A percentile compares a stretch with the other conserved stretches of the same genome.
phyloP scores from a whole-genome alignment of 805 yeast species.

The Zygoascus tannicola region DNA sequence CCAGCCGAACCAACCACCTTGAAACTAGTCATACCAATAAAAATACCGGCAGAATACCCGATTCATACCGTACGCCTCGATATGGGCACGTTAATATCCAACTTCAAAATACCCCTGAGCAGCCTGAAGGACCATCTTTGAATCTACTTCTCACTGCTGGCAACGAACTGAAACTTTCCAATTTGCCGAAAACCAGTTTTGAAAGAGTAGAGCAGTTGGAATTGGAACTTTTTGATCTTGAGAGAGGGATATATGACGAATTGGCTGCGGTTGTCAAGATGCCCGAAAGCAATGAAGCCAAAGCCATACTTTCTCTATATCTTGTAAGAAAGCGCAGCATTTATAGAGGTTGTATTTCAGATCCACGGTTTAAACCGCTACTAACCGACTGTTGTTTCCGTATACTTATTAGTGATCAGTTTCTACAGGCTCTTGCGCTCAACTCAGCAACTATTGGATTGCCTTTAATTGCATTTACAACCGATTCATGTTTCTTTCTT shows the following conservation, averaged over 20 bases:
- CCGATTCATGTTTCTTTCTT: neutral
- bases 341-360: neutral
- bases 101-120: neutral
- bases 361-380: neutral
- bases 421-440: neutral
- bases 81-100: neutral
- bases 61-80: neutral
- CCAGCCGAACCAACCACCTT: too few relatives aligned
- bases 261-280: neutral
- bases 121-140: neutral
- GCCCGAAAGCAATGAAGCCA: too few relatives aligned
- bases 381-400: neutral
- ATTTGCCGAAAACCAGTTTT: slow-evolving; percentile 1
- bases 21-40: too few relatives aligned
- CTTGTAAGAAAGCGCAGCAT: neutral
- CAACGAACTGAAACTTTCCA: neutral
- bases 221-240: neutral
- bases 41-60: too few relatives aligned
- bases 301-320: neutral
- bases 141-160: neutral
- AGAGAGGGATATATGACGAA: neutral
- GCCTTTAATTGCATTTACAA: neutral
- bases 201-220: neutral
- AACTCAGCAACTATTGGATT: neutral
- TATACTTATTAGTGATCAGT: neutral